Base-by-base conservation (phyloP, 108 stramenopile species). In the Stephanodiscus minutulus region DNA sequence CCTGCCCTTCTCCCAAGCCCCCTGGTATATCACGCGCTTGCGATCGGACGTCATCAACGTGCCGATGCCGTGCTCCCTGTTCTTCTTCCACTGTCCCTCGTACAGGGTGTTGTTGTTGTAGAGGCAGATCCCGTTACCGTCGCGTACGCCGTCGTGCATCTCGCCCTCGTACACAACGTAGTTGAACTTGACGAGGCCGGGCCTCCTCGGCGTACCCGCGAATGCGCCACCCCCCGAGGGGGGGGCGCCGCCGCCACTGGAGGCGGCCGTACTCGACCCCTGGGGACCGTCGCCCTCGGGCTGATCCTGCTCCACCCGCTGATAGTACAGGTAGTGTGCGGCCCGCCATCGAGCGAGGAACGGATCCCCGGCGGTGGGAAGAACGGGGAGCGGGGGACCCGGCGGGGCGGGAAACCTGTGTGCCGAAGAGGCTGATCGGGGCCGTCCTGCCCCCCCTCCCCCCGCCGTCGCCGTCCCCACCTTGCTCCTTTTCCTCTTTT, bases 111-210 rank as follows among this genome's bases (percentile, higher is more conserved):
- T 73, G 72, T 95, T 90, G 33, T 70, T 76, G 81, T 89, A 96
- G 52, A 95, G 72, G 74, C 91, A 91, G 12, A 92, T 77, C 18
- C 96, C 96, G 2, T 80, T 71, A 21, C 96, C 96, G 53, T 94
- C 86, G 22, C 96, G 87, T 20, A 82, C 58, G 9, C 81, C 81
- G 57, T 72, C 67, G 13, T 80, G 79, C 94, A 95, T 86, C 82
- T 95, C 94, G 15, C 94, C 94, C 82, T 95, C 94, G 74, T 95
- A 95, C 50, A 95, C 83, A 24, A 91, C 84, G 58, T 76, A 87
- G 15, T 81, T 87, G 73, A 88, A 29, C 70, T 87, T 46, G 72
- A 73, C 47, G 64, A 57, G 10, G 66, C 48, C n/a, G 61, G 58
- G 17, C 58, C 56, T 57, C 31, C 65, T 1, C 21, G 55, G 24